phyloP scores from a whole-genome alignment of 192 early-diverging fungal genomes.

The Linnemannia zychae region DNA sequence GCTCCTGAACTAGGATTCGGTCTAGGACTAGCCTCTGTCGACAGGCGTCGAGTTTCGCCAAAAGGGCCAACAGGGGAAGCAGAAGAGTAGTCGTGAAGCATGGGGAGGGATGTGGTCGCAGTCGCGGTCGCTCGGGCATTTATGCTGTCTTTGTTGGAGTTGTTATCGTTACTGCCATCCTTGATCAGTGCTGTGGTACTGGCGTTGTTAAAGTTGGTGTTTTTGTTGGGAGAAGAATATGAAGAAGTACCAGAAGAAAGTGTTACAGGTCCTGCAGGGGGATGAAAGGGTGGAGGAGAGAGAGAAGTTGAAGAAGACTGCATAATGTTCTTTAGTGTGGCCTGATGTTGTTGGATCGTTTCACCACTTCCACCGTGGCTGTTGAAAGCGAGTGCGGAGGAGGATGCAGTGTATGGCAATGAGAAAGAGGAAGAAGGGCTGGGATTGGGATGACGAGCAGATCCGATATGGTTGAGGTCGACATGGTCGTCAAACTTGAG shows the following conservation, averaged over 20 bases:
- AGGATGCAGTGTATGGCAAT: too few relatives aligned
- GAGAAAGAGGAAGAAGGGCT: background rate
- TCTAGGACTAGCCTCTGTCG: background rate
- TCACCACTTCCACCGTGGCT: background rate
- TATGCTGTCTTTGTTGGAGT: background rate
- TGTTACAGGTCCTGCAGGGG: conserved; percentile 1
- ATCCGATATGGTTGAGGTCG: background rate
- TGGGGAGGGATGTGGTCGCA: background rate
- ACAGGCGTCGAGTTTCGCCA: background rate
- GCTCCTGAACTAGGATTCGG: too few relatives aligned
- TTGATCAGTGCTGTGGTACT: background rate
- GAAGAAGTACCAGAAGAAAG: background rate
- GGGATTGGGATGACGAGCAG: background rate
- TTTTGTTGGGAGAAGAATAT: background rate
- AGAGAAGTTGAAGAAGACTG: background rate
- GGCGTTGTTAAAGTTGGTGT: background rate
- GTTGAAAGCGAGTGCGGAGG: background rate
- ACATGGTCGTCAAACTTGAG: background rate
- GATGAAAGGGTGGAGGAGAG: too few relatives aligned
- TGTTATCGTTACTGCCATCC: background rate
- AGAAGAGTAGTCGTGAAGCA: background rate
- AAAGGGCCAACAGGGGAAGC: background rate
- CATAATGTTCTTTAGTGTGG: background rate
- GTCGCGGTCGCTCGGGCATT: background rate
- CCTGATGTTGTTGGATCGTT: background rate